phyloP scores from a whole-genome alignment of 129 eudicot species.

The Escallonia rubra region DNA sequence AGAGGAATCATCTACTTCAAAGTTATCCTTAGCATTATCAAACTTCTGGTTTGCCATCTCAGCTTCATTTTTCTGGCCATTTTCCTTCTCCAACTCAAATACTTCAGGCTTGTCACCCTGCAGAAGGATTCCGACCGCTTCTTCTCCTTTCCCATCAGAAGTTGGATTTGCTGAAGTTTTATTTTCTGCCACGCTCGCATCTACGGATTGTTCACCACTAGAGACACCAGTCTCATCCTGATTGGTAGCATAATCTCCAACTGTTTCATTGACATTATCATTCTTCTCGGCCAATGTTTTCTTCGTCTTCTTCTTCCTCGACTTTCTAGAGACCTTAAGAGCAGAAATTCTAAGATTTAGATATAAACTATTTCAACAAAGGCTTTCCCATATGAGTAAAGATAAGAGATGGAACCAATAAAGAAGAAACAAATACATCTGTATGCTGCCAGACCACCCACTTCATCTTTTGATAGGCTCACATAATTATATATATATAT shows the following conservation, averaged over 20 bases:
- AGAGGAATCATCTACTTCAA: constrained; percentile 58
- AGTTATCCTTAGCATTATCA: constrained; percentile 28
- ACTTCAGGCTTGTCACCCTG: constrained; percentile 33
- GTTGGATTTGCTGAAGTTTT: constrained; percentile 20
- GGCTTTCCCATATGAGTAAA: not conserved
- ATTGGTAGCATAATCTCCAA: constrained; percentile 28
- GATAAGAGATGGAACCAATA: not conserved
- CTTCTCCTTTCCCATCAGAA: constrained; percentile 30
- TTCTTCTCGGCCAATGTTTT: constrained; percentile 35
- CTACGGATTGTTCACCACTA: constrained; percentile 31
- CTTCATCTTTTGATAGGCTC: too few species aligned
- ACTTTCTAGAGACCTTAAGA: constrained; percentile 70
- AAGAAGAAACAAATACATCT: not conserved
- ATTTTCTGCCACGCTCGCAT: constrained; percentile 21
- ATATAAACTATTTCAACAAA: not conserved
- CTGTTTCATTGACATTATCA: constrained; percentile 29
- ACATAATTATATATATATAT: too few species aligned
- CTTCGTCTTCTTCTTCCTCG: constrained; percentile 58
- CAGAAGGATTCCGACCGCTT: constrained; percentile 15
- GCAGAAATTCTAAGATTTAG: not conserved
- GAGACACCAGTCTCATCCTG: constrained; percentile 25
- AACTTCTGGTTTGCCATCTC: constrained; percentile 28
- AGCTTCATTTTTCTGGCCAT: constrained; percentile 20
- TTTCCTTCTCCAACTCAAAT: constrained; percentile 19
- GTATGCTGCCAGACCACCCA: too few species aligned